These are phyloP conservation scores for Tremellales sp. DNA, from an alignment of 1,284 basidiomycete genomes.

Conservation along the genomic window DNA sequence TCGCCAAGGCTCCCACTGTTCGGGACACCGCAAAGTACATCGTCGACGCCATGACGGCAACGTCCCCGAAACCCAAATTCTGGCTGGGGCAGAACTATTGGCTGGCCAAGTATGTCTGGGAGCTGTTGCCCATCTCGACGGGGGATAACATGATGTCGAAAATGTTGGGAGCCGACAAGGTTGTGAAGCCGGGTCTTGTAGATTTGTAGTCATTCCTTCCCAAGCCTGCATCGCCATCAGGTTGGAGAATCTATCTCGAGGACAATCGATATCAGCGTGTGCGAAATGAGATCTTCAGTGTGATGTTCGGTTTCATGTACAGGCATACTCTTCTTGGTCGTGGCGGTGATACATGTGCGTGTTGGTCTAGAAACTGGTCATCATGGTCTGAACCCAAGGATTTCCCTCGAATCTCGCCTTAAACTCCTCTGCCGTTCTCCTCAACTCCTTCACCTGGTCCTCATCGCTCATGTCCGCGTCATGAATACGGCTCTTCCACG, in stretches of 20 bases:
- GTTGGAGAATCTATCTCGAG: no score
- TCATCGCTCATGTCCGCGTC: conserved; percentile 55
- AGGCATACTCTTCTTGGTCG: no score
- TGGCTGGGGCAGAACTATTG: not conserved
- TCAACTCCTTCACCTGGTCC: conserved; percentile 63
- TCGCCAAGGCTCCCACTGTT: not conserved
- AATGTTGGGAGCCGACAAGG: not conserved
- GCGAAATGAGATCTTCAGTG: no score
- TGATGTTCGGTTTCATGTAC: no score
- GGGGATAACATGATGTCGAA: conserved; percentile 1
- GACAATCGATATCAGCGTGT: no score
- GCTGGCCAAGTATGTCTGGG: conserved; percentile 2
- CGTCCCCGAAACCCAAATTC: not conserved
- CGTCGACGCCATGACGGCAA: not conserved
- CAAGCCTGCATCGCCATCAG: no score
- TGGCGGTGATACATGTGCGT: no score
- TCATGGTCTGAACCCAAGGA: conserved; percentile 66
- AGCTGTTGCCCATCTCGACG: not conserved
- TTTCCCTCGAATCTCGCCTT: conserved; percentile 67
- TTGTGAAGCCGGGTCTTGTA: not conserved
- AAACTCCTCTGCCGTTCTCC: conserved; percentile 63
- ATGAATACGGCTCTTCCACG: conserved; percentile 59
- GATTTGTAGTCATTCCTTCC: no score
- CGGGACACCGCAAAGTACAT: conserved; percentile 2
- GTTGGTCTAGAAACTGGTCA: conserved; percentile 52